Evolutionary conservation across 2,329 filamentous ascomycete species (phyloP), one percentile per base, ranked within the genome.

Genomic region (Nemania serpens): DNA sequence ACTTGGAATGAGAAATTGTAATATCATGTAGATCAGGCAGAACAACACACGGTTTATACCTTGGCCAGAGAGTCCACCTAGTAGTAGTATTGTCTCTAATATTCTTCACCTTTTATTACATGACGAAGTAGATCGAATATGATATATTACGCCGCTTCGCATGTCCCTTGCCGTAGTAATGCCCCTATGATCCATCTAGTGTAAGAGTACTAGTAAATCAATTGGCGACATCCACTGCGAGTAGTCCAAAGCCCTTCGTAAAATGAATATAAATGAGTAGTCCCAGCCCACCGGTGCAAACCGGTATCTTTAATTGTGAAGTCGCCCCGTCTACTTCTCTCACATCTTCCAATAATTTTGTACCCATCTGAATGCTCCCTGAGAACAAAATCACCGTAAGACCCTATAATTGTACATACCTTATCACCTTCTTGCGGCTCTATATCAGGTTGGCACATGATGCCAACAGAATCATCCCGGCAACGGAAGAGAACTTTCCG

Each of bases 351-450:
- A 18, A 64, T 25, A n/a, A 64, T 46, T 9, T 39, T 33, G 15
- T 59, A 62, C 5, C 56, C 59, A 42, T 56, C 49, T 9, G 9
- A n/a, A 12, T 18, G 10, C 3, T n/a, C 34, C 12, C 59, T 5
- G 5, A 64, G 29, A 22, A 64, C 45, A 43, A 62, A 57, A 17
- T 62, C 59, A 13, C 42, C 51, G 12, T 50, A 59, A 18, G 49
- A 57, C 5, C 62, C 62, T 7, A 49, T 62, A 1, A 64, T 59
- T 11, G 59, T 55, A 45, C 55, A 62, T 37, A 64, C 42, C 12
- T 54, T n/a, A 29, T 64, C 62, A 9, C 39, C 48, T 17, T 34
- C 13, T 3, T 29, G 5, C 2, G 62, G 62, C 20, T 20, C 13
- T 1, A 58, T 22, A 11, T 22, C 12, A 3, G 29, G 25, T 36